A percentile compares a stretch with the other conserved stretches of the same genome.
Conservation (phyloP, 2,329 filamentous ascomycete genomes). For the Claviceps spartinae region DNA sequence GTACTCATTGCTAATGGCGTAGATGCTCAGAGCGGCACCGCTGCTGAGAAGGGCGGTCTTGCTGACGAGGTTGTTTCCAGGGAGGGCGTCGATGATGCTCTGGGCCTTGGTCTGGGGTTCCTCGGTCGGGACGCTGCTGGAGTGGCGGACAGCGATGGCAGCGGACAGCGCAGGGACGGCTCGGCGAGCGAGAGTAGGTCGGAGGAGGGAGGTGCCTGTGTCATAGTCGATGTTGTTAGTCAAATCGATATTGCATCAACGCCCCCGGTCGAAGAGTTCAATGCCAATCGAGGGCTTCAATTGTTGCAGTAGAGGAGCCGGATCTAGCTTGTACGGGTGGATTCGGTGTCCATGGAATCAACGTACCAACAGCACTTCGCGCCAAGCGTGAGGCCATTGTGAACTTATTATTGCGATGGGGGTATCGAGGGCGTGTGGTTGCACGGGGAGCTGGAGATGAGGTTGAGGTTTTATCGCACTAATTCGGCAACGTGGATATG, state of each 20-base stretch:
- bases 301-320: conserved; percentile 9
- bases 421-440: conserved; percentile 32
- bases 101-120: conserved; percentile 95
- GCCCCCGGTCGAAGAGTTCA: not conserved
- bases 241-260: not conserved
- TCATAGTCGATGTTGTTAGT: conserved; percentile 3
- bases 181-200: conserved; percentile 65
- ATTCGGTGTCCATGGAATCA: conserved; percentile 2
- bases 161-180: conserved; percentile 61
- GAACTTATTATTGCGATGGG: conserved; percentile 38
- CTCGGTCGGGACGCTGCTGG: conserved; percentile 67
- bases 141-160: conserved; percentile 52
- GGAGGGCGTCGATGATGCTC: conserved; percentile 84
- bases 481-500: conserved; percentile 22
- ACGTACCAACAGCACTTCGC: conserved; percentile 89
- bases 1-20: conserved; percentile 98
- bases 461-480: conserved; percentile 39
- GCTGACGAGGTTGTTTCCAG: conserved; percentile 81
- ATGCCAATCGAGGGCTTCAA: conserved; percentile 12
- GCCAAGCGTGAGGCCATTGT: conserved; percentile 97
- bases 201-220: conserved; percentile 78
- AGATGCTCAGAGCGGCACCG: conserved; percentile 77
- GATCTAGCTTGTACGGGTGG: not conserved
- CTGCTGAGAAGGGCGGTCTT: conserved; percentile 97
- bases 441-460: conserved; percentile 30